A percentile compares a stretch with the other conserved stretches of the same genome.
These are phyloP conservation scores for Sphaceloma murrayae DNA, from an alignment of 2,329 filamentous ascomycete species.

Conservation along the genomic window DNA sequence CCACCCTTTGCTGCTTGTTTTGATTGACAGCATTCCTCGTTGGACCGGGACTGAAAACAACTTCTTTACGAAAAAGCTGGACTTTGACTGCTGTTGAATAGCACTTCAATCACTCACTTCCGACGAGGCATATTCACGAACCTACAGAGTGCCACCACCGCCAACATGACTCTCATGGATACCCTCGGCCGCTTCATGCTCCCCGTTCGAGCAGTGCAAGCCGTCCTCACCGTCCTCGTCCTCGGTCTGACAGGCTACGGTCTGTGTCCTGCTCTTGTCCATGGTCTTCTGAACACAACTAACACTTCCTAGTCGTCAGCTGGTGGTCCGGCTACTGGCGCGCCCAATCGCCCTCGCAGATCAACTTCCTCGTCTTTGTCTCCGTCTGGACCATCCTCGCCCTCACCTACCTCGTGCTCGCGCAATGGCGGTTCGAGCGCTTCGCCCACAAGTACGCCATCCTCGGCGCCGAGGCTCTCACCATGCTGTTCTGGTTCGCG, in stretches of 20 bases:
- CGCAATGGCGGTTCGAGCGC: constrained; percentile 39
- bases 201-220: constrained; percentile 58
- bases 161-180: constrained; percentile 16
- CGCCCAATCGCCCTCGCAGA: constrained; percentile 44
- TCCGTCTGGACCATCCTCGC: constrained; percentile 64
- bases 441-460: constrained; percentile 57
- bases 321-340: constrained; percentile 45
- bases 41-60: too few species aligned
- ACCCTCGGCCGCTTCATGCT: constrained; percentile 37
- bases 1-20: background rate
- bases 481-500: constrained; percentile 82
- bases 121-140: background rate
- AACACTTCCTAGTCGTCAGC: constrained; percentile 44
- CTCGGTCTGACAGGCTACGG: constrained; percentile 66
- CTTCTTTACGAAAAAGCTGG: background rate
- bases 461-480: constrained; percentile 58
- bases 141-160: too few species aligned
- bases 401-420: constrained; percentile 59
- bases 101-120: constrained; percentile 1
- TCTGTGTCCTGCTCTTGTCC: constrained; percentile 34
- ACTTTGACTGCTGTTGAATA: too few species aligned
- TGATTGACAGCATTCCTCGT: constrained; percentile 15
- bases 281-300: constrained; percentile 10
- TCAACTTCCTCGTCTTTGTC: constrained; percentile 74
- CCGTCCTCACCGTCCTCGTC: constrained; percentile 60